A percentile compares a stretch with the other conserved stretches of the same genome.
Conservation (phyloP, 106 monocot species). For the Allium fistulosum region DNA sequence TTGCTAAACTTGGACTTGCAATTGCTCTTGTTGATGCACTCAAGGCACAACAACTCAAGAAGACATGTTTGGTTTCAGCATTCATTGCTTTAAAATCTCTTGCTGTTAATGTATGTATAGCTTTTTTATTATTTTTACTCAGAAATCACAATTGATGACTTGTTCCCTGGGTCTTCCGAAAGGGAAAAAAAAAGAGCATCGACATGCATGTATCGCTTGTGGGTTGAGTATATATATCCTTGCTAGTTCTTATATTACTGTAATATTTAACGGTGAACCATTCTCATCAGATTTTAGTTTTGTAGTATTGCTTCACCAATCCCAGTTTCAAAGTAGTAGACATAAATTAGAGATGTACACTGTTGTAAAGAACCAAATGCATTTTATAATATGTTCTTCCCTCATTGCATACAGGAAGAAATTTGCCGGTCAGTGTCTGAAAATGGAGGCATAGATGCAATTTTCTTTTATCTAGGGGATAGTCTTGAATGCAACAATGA, state of each 20-base stretch:
- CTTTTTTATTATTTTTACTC: neutral
- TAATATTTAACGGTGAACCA: too few relatives aligned
- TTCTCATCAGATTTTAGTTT: too few relatives aligned
- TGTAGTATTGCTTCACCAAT: too few relatives aligned
- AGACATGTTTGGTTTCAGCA: slow-evolving; percentile 42
- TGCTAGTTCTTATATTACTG: too few relatives aligned
- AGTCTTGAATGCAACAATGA: slow-evolving; percentile 34
- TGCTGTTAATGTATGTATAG: slow-evolving; percentile 81
- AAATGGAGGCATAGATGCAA: slow-evolving; percentile 82
- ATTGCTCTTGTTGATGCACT: slow-evolving; percentile 75
- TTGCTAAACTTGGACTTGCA: slow-evolving; percentile 73
- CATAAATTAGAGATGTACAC: too few relatives aligned
- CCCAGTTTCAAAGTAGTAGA: too few relatives aligned
- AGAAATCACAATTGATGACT: too few relatives aligned
- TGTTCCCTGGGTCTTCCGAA: neutral
- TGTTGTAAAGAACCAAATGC: too few relatives aligned
- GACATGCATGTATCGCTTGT: neutral
- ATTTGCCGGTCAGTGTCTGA: slow-evolving; percentile 86
- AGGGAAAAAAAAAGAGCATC: neutral
- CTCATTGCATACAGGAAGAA: slow-evolving; percentile 55
- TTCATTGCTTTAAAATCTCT: slow-evolving; percentile 79
- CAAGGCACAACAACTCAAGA: slow-evolving; percentile 22
- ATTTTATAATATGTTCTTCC: too few relatives aligned
- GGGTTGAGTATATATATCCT: too few relatives aligned
- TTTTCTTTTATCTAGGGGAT: slow-evolving; percentile 57